Percentiles rank a stretch among this genome's conserved stretches.
Evolutionary conservation across 208 protist species (phyloP).

Genomic region (Giardia muris): DNA sequence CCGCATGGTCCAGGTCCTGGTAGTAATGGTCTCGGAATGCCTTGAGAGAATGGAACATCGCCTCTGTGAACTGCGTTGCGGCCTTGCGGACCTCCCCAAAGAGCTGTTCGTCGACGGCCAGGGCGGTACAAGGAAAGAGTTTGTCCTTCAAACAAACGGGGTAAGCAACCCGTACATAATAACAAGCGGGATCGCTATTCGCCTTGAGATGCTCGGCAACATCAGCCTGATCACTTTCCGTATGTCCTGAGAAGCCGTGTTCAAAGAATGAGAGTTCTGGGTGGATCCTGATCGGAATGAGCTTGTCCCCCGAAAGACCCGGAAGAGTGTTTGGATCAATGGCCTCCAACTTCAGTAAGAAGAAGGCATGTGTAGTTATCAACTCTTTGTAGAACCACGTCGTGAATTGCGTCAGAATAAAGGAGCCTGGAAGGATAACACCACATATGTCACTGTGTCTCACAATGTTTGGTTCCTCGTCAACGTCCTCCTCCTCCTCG

Average conservation of each 20-base stretch:
- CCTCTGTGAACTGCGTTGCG: not conserved
- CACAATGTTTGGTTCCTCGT: not conserved
- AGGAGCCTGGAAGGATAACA: not conserved
- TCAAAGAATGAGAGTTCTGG: not conserved
- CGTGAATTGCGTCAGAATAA: not conserved
- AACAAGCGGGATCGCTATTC: not conserved
- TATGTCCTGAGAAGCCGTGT: not conserved
- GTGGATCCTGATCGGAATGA: not conserved
- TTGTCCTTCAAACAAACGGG: not conserved
- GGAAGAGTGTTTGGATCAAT: not conserved
- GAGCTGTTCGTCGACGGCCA: not conserved
- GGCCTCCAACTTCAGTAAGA: not conserved
- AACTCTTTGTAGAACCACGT: not conserved
- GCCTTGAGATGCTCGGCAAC: not conserved
- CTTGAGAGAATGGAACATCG: not conserved
- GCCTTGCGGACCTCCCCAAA: not conserved
- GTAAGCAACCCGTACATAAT: not conserved
- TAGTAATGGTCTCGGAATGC: not conserved
- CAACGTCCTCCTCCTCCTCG: not conserved
- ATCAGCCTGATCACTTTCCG: not conserved
- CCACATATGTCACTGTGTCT: not conserved
- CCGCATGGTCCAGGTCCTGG: not conserved
- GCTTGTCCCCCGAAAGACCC: not conserved
- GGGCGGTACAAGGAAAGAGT: not conserved
- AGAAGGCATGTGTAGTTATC: not conserved